Conservation (phyloP, 345 rosid genomes). For the Draba incana region DNA sequence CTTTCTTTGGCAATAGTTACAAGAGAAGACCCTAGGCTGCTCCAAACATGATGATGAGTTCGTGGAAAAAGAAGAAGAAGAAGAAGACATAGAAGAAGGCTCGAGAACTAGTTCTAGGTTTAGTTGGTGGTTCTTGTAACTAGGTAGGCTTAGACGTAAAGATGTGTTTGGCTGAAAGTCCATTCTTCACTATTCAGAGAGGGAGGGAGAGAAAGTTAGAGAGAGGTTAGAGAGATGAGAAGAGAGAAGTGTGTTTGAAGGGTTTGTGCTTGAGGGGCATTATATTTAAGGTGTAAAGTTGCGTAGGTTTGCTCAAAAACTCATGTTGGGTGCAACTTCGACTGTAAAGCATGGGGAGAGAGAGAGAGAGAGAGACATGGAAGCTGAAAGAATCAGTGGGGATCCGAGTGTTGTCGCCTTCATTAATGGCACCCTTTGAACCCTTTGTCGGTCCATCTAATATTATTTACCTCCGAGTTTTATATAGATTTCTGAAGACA, state of each 20-base stretch:
- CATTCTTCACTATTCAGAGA: slow-evolving; percentile 44
- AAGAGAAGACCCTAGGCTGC: slow-evolving; percentile 70
- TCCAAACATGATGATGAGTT: slow-evolving; percentile 45
- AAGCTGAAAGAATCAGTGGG: slow-evolving; percentile 65
- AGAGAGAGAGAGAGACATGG: slow-evolving; percentile 50
- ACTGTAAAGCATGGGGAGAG: slow-evolving; percentile 38
- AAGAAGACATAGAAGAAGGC: no score
- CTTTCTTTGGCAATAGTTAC: slow-evolving; percentile 94
- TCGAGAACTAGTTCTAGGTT: slow-evolving; percentile 73
- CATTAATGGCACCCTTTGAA: slow-evolving; percentile 74
- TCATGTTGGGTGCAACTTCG: slow-evolving; percentile 44
- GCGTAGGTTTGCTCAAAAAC: slow-evolving; percentile 49
- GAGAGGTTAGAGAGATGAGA: slow-evolving; percentile 22
- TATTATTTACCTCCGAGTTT: slow-evolving; percentile 26
- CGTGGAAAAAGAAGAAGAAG: slow-evolving; percentile 53
- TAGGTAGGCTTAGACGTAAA: slow-evolving; percentile 61
- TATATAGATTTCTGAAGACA: slow-evolving; percentile 23
- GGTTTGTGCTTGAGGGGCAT: slow-evolving; percentile 32
- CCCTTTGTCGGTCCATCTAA: slow-evolving; percentile 73
- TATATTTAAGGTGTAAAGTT: slow-evolving; percentile 49
- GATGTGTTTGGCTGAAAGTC: slow-evolving; percentile 74
- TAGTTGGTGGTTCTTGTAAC: slow-evolving; percentile 48
- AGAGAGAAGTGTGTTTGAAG: slow-evolving; percentile 36
- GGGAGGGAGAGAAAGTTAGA: neutral
- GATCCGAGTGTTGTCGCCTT: slow-evolving; percentile 84